Base-by-base conservation (phyloP, 2,329 filamentous ascomycete genomes). In the Aspergillus aculeatinus region DNA sequence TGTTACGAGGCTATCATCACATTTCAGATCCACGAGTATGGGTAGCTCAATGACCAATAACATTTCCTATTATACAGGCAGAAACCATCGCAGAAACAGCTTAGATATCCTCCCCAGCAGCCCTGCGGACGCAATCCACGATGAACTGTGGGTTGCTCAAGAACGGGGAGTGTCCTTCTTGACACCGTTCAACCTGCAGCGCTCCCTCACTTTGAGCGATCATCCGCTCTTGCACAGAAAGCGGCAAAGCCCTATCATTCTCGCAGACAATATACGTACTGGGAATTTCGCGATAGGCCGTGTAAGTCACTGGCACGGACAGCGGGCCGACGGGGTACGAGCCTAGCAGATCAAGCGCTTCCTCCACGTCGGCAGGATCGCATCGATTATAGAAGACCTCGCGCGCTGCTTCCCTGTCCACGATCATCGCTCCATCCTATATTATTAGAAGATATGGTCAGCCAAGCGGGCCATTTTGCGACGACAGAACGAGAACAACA, bases 181-280 rank as follows among this genome's bases (percentile, higher is more conserved):
- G 54, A 23, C 70, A 72, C 48, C 64, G 57, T 42, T 70, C 70
- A 19, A 72, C 70, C 5, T 68, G 33, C 19, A 72, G 68, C 6
- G 52, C 63, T 14, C 66, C 70, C 1, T 66, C 58, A 1, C 62
- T 65, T 52, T 71, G 68, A 1, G 69, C 70, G 47, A 72, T 64
- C 58, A 72, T 72, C n/a, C 69, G 58, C 12, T 67, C 63, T 48
- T 72, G 70, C 1, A 65, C 55, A 1, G 55, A 61, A 3, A 60
- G 48, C 9, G 62, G 54, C 48, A 72, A 60, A 4, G 70, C 69
- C 23, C 35, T 49, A 50, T 72, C 70, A 29, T 72, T 72, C 49
- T 68, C 63, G 48, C 68, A 70, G 27, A 72, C 62, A 35, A 72
- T 71, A 49, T 72, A 72, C 6, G 67, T 71, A 56, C 69, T 69